phyloP scores from a whole-genome alignment of 306 rosid species.

The Hippophae tibetana region DNA sequence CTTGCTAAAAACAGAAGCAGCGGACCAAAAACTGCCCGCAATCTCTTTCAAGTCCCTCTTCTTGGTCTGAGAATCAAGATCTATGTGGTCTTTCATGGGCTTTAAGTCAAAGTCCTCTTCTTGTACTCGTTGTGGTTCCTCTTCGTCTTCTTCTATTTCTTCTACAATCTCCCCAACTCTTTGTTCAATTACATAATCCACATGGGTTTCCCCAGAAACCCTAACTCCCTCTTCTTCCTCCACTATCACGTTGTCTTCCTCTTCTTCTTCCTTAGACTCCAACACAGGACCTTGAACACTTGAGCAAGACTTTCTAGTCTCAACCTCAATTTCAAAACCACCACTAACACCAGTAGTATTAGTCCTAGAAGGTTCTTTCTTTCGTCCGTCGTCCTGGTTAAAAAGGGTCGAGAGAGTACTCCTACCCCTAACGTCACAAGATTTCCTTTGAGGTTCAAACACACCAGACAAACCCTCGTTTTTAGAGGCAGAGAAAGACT shows the following conservation, averaged over 20 bases:
- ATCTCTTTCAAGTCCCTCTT: slow-evolving; percentile 85
- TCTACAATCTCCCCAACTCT: slow-evolving; percentile 66
- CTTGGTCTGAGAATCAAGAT: slow-evolving; percentile 78
- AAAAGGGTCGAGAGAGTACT: slow-evolving; percentile 67
- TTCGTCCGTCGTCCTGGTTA: slow-evolving; percentile 64
- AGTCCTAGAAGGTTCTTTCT: slow-evolving; percentile 24
- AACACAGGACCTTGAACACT: slow-evolving; percentile 43
- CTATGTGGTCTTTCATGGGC: slow-evolving; percentile 87
- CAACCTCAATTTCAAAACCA: slow-evolving; percentile 29
- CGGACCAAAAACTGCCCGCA: slow-evolving; percentile 95
- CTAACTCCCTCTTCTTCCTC: slow-evolving; percentile 22
- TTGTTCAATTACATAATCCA: slow-evolving; percentile 40
- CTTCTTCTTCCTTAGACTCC: slow-evolving; percentile 44
- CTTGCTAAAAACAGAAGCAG: slow-evolving; percentile 95
- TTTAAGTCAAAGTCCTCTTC: slow-evolving; percentile 40
- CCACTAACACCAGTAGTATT: slow-evolving; percentile 1
- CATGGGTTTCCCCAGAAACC: slow-evolving; percentile 35
- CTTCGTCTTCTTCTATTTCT: slow-evolving; percentile 13
- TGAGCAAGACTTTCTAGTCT: slow-evolving; percentile 38
- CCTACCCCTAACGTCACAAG: slow-evolving; percentile 88
- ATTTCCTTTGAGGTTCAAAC: slow-evolving; percentile 84
- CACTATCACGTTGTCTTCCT: slow-evolving; percentile 16
- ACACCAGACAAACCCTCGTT: slow-evolving; percentile 76
- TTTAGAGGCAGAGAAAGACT: slow-evolving; percentile 90
- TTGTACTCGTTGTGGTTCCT: slow-evolving; percentile 5